These are phyloP conservation scores for Phytophthora pseudosyringae DNA, from an alignment of 352 stramenopile species.

Conservation along the genomic window DNA sequence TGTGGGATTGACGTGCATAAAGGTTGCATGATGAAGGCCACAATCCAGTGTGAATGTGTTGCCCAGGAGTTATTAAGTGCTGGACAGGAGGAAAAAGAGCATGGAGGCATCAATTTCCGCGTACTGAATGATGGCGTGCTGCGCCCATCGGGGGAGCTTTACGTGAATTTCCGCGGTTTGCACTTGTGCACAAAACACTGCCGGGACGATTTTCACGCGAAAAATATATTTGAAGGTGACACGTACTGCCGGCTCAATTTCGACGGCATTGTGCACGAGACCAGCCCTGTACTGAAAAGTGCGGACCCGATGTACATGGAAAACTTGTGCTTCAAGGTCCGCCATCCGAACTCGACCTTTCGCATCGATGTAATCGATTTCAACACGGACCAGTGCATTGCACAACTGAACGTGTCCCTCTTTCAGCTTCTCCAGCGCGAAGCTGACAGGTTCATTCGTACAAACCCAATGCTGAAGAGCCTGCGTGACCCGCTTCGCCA, in stretches of 20 bases:
- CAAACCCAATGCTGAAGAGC: constrained; percentile 53
- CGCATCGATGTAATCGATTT: constrained; percentile 87
- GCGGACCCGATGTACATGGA: constrained; percentile 90
- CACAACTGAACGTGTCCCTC: constrained; percentile 68
- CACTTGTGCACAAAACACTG: constrained; percentile 90
- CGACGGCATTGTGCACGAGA: constrained; percentile 75
- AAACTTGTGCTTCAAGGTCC: constrained; percentile 74
- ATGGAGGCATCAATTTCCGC: constrained; percentile 46
- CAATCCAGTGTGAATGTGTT: constrained; percentile 78
- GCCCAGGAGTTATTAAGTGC: constrained; percentile 29
- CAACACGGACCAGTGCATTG: constrained; percentile 76
- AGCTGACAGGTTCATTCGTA: constrained; percentile 68
- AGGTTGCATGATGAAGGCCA: constrained; percentile 88
- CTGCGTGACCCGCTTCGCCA: constrained; percentile 53
- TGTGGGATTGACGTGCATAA: constrained; percentile 88
- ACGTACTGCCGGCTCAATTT: constrained; percentile 84
- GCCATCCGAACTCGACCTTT: constrained; percentile 62
- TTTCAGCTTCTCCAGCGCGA: constrained; percentile 84
- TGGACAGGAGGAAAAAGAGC: constrained; percentile 36
- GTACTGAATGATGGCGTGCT: constrained; percentile 53
- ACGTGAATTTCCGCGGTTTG: constrained; percentile 78
- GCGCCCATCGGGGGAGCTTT: constrained; percentile 62
- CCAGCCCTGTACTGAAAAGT: constrained; percentile 85
- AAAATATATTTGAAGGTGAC: constrained; percentile 89
- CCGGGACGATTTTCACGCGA: constrained; percentile 73